phyloP scores from a whole-genome alignment of 106 monocot genomes.

The Platanthera zijinensis region DNA sequence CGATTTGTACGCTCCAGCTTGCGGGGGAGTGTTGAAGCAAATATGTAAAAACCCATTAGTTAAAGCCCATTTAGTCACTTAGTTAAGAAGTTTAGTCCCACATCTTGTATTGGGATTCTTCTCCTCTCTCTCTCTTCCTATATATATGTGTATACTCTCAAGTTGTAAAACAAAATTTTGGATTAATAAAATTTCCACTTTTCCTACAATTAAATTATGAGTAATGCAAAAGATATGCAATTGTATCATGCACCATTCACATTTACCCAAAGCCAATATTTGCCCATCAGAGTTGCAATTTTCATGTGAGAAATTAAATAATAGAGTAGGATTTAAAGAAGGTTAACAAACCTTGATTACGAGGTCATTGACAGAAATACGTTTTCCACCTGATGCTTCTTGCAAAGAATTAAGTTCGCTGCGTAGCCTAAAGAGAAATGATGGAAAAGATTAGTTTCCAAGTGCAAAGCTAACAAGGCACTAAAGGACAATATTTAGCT shows the following conservation, averaged over 20 bases:
- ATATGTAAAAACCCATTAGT: too few relatives aligned
- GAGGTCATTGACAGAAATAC: slow-evolving; percentile 92
- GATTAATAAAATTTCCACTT: too few relatives aligned
- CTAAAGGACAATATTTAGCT: background rate
- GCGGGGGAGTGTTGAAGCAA: too few relatives aligned
- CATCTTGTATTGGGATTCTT: too few relatives aligned
- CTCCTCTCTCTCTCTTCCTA: too few relatives aligned
- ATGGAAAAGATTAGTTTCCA: slow-evolving; percentile 1
- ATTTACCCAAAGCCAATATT: background rate
- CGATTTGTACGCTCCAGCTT: too few relatives aligned
- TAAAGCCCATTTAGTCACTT: too few relatives aligned
- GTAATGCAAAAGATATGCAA: background rate
- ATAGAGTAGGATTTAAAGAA: background rate
- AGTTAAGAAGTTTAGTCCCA: too few relatives aligned
- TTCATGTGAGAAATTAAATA: background rate
- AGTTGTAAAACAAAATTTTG: too few relatives aligned
- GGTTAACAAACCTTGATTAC: slow-evolving; percentile 73
- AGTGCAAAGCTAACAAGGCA: background rate
- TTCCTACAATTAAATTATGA: too few relatives aligned
- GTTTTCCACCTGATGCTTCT: slow-evolving; percentile 77
- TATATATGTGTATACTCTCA: too few relatives aligned
- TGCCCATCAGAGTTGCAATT: background rate
- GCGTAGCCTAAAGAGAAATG: slow-evolving; percentile 39
- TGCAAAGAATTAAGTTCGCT: slow-evolving; percentile 74
- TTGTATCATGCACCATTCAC: background rate